These are phyloP conservation scores for Telfairia occidentalis DNA, from an alignment of 331 rosid species.

Conservation along the genomic window DNA sequence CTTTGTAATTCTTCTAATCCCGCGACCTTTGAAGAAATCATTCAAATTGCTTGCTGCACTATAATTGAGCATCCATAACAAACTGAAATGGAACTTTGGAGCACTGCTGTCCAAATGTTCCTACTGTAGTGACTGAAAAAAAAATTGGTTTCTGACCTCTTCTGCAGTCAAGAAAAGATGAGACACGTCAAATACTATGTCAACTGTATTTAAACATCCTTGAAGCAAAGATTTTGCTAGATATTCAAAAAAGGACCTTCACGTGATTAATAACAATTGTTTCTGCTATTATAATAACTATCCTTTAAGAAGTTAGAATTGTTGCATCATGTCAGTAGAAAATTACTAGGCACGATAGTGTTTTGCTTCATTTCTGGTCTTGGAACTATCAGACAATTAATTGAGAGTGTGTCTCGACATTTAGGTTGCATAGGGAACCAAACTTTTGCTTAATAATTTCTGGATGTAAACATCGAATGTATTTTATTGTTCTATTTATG, in stretches of 20 bases:
- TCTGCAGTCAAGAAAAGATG: neutral
- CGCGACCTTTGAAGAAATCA: neutral
- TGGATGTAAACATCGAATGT: neutral
- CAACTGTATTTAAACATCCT: too few species aligned
- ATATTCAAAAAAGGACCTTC: neutral
- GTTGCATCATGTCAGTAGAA: neutral
- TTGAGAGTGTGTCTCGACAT: neutral
- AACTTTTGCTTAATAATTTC: neutral
- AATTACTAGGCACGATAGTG: neutral
- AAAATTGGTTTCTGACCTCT: neutral
- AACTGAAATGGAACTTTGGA: neutral
- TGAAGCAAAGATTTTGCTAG: too few species aligned
- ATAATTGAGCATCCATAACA: neutral
- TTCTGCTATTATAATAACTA: neutral
- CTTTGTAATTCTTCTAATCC: neutral
- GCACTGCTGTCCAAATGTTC: neutral
- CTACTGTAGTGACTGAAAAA: neutral
- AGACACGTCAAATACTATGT: neutral
- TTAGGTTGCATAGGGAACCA: neutral
- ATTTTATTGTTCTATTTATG: neutral
- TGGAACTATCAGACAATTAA: neutral
- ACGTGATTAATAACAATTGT: neutral
- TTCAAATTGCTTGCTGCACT: neutral
- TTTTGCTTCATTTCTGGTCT: neutral
- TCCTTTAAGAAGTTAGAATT: neutral